These are phyloP conservation scores for Trichophyton simii DNA, from an alignment of 2,329 filamentous ascomycete species.

Conservation along the genomic window DNA sequence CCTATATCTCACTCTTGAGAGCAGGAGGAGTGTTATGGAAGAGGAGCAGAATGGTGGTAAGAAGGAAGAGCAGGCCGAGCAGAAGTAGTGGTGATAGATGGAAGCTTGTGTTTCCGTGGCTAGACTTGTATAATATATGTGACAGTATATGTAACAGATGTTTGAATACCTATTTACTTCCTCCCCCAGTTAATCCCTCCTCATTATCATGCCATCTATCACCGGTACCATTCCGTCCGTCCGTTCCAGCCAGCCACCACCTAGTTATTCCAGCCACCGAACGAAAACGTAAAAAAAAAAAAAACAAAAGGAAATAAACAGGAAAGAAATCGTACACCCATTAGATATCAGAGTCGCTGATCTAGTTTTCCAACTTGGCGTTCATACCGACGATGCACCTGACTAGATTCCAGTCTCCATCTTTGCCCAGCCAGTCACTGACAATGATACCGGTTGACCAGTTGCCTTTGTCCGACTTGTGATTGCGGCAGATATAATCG, in stretches of 20 bases:
- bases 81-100: conserved; percentile 15
- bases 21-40: conserved; percentile 66
- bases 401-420: conserved; percentile 83
- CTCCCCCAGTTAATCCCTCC: background rate
- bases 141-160: conserved; percentile 9
- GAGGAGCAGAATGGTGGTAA: conserved; percentile 43
- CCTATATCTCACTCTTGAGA: conserved; percentile 79
- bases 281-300: background rate
- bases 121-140: conserved; percentile 5
- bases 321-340: conserved; percentile 6
- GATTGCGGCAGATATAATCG: conserved; percentile 44
- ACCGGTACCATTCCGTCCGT: background rate
- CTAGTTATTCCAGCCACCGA: background rate
- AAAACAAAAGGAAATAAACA: conserved; percentile 4
- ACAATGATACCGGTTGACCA: conserved; percentile 79
- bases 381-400: conserved; percentile 88
- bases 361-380: conserved; percentile 40
- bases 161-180: conserved; percentile 1
- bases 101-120: background rate
- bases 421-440: conserved; percentile 81
- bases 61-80: conserved; percentile 51
- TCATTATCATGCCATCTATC: background rate
- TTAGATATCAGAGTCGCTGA: background rate
- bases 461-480: conserved; percentile 47
- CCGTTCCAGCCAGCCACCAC: no score